Conservation (phyloP, 169 alveolate genomes). For the Fabrea salina region DNA sequence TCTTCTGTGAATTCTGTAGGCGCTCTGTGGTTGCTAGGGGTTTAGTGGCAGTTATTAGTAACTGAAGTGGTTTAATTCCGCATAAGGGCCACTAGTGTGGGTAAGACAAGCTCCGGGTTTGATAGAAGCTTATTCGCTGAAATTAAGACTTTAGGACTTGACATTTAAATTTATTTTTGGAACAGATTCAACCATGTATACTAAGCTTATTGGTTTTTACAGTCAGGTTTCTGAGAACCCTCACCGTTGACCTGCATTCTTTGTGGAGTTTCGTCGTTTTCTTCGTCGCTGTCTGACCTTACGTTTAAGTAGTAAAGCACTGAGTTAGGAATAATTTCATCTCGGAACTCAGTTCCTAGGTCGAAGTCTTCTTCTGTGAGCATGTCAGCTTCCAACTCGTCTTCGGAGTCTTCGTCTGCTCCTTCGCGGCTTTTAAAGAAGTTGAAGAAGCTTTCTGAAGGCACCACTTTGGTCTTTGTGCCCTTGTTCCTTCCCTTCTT, state of each 20-base stretch:
- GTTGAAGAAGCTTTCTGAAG: neutral
- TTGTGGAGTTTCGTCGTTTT: neutral
- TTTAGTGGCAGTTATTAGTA: no score
- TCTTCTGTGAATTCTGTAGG: no score
- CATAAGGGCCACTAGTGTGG: no score
- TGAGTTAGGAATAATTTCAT: constrained; percentile 21
- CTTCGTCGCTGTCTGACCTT: neutral
- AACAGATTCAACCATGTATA: no score
- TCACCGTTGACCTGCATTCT: constrained; percentile 1
- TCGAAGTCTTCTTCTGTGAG: neutral
- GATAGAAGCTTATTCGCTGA: no score
- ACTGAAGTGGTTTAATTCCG: no score
- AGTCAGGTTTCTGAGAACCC: neutral
- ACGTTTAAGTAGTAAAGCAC: neutral
- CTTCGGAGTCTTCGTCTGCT: neutral
- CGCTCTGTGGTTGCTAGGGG: no score
- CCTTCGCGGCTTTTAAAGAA: neutral
- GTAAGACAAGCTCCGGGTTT: no score
- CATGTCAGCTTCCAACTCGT: neutral
- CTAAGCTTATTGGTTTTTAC: neutral
- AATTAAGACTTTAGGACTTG: no score
- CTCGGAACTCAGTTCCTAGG: constrained; percentile 3
- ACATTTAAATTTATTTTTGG: no score
- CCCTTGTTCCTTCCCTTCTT: neutral
- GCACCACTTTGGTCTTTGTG: neutral